Evolutionary conservation across 2,329 filamentous ascomycete genomes (phyloP).

Genomic region (Beauveria australis): DNA sequence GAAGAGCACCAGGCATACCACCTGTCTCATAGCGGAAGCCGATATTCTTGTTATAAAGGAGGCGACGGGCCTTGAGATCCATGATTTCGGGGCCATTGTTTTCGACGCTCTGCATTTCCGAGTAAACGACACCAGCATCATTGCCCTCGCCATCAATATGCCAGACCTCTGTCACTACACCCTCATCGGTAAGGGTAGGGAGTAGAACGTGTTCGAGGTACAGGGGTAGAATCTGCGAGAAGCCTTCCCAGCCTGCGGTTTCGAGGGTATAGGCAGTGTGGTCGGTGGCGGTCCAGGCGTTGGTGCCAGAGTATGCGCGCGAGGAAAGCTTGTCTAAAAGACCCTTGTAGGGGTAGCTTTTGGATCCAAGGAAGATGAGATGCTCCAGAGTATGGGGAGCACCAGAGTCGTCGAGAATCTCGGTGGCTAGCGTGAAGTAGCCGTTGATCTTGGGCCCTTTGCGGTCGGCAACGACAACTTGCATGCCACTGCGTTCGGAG

Average conservation of each 20-base stretch:
- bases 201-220: constrained; percentile 92
- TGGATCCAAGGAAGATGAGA: constrained; percentile 82
- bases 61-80: constrained; percentile 69
- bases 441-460: constrained; percentile 92
- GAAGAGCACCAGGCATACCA: constrained; percentile 86
- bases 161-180: constrained; percentile 91
- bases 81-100: constrained; percentile 80
- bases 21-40: constrained; percentile 98
- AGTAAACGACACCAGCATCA: constrained; percentile 95
- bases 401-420: constrained; percentile 95
- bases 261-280: constrained; percentile 95
- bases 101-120: constrained; percentile 95
- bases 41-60: constrained; percentile 80
- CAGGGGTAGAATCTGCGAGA: constrained; percentile 86
- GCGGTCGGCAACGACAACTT: constrained; percentile 83
- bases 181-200: constrained; percentile 85
- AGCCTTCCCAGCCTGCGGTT: constrained; percentile 94
- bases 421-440: constrained; percentile 91
- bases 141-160: constrained; percentile 90
- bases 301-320: constrained; percentile 85
- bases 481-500: constrained; percentile 88
- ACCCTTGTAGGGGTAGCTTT: constrained; percentile 89
- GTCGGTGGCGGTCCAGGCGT: constrained; percentile 94
- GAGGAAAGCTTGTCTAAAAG: constrained; percentile 91
- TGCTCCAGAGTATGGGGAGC: constrained; percentile 83